Percentiles rank a stretch among this genome's conserved stretches.
Evolutionary conservation across 2,329 filamentous ascomycete genomes (phyloP).

Genomic region (Hirsutella minnesotensis): DNA sequence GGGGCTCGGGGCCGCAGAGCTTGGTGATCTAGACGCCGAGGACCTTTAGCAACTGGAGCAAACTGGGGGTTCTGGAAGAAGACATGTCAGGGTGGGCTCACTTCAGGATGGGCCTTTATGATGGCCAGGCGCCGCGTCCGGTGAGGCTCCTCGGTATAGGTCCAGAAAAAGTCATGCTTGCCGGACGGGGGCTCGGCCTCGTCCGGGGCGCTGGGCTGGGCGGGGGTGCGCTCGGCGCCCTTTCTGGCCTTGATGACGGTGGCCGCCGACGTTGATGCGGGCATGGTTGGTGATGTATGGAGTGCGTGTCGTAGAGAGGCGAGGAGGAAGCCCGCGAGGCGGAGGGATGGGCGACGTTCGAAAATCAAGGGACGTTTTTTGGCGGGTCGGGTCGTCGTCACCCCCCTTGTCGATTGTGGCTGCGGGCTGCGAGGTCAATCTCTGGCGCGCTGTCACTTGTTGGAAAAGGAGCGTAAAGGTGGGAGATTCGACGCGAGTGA

Average conservation of each 20-base stretch:
- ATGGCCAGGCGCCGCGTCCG: slow-evolving; percentile 82
- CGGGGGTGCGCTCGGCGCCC: slow-evolving; percentile 5
- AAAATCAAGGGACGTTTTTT: too few relatives aligned
- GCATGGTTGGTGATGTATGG: slow-evolving; percentile 7
- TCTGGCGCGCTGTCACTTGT: too few relatives aligned
- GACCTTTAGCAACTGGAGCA: too few relatives aligned
- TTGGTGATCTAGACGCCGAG: slow-evolving; percentile 96
- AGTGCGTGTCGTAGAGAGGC: background rate
- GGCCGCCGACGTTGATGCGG: slow-evolving; percentile 18
- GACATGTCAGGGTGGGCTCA: slow-evolving; percentile 18
- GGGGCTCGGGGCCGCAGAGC: slow-evolving; percentile 87
- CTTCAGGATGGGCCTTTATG: slow-evolving; percentile 96
- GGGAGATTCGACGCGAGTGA: too few relatives aligned
- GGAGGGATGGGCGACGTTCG: too few relatives aligned
- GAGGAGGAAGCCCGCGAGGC: background rate
- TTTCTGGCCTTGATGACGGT: slow-evolving; percentile 17
- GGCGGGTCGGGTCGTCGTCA: too few relatives aligned
- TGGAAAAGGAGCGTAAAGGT: too few relatives aligned
- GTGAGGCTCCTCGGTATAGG: slow-evolving; percentile 96
- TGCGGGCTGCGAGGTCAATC: too few relatives aligned
- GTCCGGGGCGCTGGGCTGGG: slow-evolving; percentile 3
- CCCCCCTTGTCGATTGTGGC: too few relatives aligned
- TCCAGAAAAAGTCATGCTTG: slow-evolving; percentile 75
- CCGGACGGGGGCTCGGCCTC: slow-evolving; percentile 6
- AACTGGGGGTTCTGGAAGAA: too few relatives aligned